Evolutionary conservation across 805 yeast species (phyloP).

Genomic region (Kodamaea lidongshanica): DNA sequence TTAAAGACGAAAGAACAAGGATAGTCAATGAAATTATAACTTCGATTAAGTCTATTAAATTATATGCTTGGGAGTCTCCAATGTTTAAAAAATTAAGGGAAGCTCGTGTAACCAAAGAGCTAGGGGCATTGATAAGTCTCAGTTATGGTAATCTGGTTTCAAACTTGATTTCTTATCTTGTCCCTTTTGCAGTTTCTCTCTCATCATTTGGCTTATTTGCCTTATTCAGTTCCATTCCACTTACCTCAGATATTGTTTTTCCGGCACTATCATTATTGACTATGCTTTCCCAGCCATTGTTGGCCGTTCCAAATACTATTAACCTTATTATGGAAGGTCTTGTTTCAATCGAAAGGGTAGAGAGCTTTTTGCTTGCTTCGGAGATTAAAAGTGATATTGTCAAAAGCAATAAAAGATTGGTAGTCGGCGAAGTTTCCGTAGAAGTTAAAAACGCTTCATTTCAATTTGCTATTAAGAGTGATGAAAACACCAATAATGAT

Average conservation of each 20-base stretch:
- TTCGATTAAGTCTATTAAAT: slow-evolving; percentile 21
- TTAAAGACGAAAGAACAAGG: slow-evolving; percentile 19
- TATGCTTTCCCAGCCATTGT: slow-evolving; percentile 52
- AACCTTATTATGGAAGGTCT: slow-evolving; percentile 53
- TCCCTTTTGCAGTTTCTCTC: slow-evolving; percentile 21
- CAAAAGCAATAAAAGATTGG: slow-evolving; percentile 3
- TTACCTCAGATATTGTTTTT: slow-evolving; percentile 22
- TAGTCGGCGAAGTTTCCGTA: slow-evolving; percentile 15
- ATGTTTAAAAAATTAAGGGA: slow-evolving; percentile 16
- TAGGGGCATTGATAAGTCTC: slow-evolving; percentile 13
- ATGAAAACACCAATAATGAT: slow-evolving; percentile 1
- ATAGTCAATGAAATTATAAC: slow-evolving; percentile 19
- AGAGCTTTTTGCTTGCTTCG: slow-evolving; percentile 35
- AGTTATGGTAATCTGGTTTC: slow-evolving; percentile 10
- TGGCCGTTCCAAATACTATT: slow-evolving; percentile 51
- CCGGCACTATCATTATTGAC: slow-evolving; percentile 23
- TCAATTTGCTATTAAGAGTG: not conserved
- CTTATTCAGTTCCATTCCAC: slow-evolving; percentile 12
- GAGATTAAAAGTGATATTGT: slow-evolving; percentile 13
- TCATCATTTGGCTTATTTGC: slow-evolving; percentile 18
- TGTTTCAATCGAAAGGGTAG: slow-evolving; percentile 52
- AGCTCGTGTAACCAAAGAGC: slow-evolving; percentile 18
- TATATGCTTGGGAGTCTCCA: slow-evolving; percentile 24
- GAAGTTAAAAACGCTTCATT: slow-evolving; percentile 13
- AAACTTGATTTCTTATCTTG: slow-evolving; percentile 19